These are phyloP conservation scores for Asterophora lycoperdoides DNA, from an alignment of 768 basidiomycete species.

Conservation along the genomic window DNA sequence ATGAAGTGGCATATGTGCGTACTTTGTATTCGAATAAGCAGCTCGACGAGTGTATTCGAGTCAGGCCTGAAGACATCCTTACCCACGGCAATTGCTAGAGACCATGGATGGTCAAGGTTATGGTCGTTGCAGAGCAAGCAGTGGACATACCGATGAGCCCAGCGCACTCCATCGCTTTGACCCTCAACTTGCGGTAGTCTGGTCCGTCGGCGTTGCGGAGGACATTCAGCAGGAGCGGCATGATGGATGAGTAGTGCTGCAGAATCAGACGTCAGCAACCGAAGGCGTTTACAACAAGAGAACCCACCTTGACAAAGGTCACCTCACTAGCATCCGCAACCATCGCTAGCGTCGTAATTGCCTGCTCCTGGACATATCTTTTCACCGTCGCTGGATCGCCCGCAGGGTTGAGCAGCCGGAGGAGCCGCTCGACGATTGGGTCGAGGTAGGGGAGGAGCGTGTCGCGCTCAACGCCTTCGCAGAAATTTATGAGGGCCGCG, in stretches of 20 bases:
- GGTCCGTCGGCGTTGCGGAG: slow-evolving; percentile 65
- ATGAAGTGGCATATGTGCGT: not conserved
- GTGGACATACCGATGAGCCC: slow-evolving; percentile 67
- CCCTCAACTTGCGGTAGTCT: slow-evolving; percentile 63
- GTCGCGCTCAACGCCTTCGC: slow-evolving; percentile 76
- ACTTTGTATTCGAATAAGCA: slow-evolving; percentile 42
- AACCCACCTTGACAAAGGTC: slow-evolving; percentile 65
- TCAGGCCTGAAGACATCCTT: slow-evolving; percentile 75
- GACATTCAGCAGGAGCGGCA: slow-evolving; percentile 77
- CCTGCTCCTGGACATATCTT: slow-evolving; percentile 83
- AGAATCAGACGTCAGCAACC: too few relatives aligned
- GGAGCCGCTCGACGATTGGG: slow-evolving; percentile 67
- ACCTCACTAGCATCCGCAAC: slow-evolving; percentile 81
- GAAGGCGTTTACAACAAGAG: not conserved
- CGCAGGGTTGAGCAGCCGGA: slow-evolving; percentile 59
- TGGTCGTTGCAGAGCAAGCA: not conserved
- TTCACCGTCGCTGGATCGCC: slow-evolving; percentile 38
- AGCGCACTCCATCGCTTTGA: slow-evolving; percentile 90
- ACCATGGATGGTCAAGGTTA: not conserved
- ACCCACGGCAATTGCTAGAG: slow-evolving; percentile 79
- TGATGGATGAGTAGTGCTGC: slow-evolving; percentile 72
- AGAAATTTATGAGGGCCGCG: slow-evolving; percentile 87
- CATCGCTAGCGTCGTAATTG: slow-evolving; percentile 84
- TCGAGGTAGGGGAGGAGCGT: slow-evolving; percentile 76
- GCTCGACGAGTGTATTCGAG: slow-evolving; percentile 63